These are phyloP conservation scores for Dendrobium officinale DNA, from an alignment of 106 monocot genomes.

Conservation along the genomic window DNA sequence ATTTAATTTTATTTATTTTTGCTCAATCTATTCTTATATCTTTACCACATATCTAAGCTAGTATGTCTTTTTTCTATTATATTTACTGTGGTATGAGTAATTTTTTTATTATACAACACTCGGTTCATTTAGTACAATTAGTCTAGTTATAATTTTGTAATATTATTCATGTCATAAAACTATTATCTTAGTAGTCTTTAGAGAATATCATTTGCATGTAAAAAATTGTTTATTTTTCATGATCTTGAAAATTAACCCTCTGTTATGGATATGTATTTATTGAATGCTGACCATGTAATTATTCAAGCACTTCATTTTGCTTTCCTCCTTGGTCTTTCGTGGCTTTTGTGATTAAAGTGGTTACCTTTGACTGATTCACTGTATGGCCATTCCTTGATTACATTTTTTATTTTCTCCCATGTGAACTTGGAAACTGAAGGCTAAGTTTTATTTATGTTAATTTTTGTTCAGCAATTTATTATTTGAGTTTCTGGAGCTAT, in stretches of 20 bases:
- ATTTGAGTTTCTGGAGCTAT: conserved; percentile 33
- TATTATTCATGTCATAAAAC: not conserved
- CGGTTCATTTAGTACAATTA: not conserved
- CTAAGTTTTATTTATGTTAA: not conserved
- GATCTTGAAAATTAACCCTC: not conserved
- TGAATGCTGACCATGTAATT: not conserved
- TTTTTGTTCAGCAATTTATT: conserved; percentile 34
- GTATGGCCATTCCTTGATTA: not conserved
- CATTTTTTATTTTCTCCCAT: not conserved
- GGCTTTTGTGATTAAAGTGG: not conserved
- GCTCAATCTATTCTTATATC: not conserved
- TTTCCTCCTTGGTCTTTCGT: not conserved
- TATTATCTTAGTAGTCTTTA: not conserved
- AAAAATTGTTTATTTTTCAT: not conserved
- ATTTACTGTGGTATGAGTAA: not conserved
- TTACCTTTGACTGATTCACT: not conserved
- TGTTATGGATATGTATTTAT: not conserved
- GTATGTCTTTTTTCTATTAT: not conserved
- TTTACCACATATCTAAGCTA: too few species aligned
- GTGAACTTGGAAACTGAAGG: not conserved
- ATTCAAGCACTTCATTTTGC: not conserved
- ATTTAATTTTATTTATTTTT: not conserved
- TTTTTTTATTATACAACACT: not conserved
- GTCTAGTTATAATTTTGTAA: not conserved
- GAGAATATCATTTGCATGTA: not conserved